phyloP scores from a whole-genome alignment of 2,329 filamentous ascomycete species.

The Curvularia sp. region DNA sequence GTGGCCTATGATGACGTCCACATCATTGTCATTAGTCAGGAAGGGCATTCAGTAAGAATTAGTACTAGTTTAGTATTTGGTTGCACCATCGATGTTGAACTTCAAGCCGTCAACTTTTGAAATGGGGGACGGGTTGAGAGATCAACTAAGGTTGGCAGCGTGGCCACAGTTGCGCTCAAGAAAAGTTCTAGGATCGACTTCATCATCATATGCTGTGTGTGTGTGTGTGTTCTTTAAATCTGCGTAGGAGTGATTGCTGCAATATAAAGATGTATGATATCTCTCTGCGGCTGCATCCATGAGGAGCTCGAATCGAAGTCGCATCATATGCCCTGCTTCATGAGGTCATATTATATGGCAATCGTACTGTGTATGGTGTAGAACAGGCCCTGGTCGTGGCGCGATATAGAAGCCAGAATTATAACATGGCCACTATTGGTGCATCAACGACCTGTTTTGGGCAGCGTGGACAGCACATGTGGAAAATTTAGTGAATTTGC shows the following conservation, averaged over 20 bases:
- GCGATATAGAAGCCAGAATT: slow-evolving; percentile 19
- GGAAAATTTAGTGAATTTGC: slow-evolving; percentile 3
- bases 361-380: background rate
- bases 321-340: slow-evolving; percentile 17
- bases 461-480: background rate
- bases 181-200: slow-evolving; percentile 31
- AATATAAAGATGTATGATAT: background rate
- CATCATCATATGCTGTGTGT: slow-evolving; percentile 22
- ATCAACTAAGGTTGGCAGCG: slow-evolving; percentile 28
- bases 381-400: slow-evolving; percentile 16
- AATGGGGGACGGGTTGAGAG: slow-evolving; percentile 33
- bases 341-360: slow-evolving; percentile 10
- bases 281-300: background rate
- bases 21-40: slow-evolving; percentile 61
- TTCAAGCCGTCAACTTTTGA: slow-evolving; percentile 38
- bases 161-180: slow-evolving; percentile 29
- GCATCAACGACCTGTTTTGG: slow-evolving; percentile 1
- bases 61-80: slow-evolving; percentile 60
- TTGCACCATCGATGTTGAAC: slow-evolving; percentile 48
- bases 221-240: background rate
- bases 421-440: slow-evolving; percentile 10
- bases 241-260: background rate
- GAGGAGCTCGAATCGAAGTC: slow-evolving; percentile 4
- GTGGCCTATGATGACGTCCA: slow-evolving; percentile 59
- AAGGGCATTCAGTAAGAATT: slow-evolving; percentile 66